Percentiles rank a stretch among this genome's conserved stretches.
phyloP scores from a whole-genome alignment of 148 eudicot genomes.

The Rhododendron ovatum region DNA sequence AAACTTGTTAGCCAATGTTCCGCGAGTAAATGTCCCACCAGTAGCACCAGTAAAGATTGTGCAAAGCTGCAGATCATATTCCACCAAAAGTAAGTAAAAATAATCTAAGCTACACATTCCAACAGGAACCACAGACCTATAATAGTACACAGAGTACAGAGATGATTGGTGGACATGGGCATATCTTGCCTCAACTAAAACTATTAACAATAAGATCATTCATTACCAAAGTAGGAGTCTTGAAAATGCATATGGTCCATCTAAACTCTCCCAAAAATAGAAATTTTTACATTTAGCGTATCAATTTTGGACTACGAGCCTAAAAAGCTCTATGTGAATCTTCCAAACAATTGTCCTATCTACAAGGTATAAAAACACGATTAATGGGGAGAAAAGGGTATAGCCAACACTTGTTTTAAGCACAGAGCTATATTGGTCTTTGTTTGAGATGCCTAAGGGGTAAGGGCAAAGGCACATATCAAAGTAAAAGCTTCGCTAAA shows the following conservation, averaged over 20 bases:
- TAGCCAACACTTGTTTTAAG: not conserved
- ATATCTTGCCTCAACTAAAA: not conserved
- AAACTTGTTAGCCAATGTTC: too few species aligned
- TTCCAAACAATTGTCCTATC: not conserved
- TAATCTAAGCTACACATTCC: not conserved
- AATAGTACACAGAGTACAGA: not conserved
- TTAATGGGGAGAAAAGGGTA: not conserved
- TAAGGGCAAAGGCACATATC: not conserved
- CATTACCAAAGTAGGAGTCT: not conserved
- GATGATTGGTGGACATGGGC: not conserved
- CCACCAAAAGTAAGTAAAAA: too few species aligned
- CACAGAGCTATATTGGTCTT: not conserved
- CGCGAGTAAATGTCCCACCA: too few species aligned
- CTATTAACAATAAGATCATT: not conserved
- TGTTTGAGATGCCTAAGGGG: not conserved
- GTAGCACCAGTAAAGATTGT: not conserved
- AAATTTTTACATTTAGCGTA: not conserved
- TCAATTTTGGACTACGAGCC: not conserved
- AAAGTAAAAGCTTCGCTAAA: not conserved
- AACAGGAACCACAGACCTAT: not conserved
- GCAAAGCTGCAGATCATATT: not conserved
- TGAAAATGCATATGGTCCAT: not conserved
- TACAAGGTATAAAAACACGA: not conserved
- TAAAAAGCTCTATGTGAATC: not conserved
- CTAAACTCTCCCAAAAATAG: not conserved